Percentiles rank a stretch among this genome's conserved stretches.
Evolutionary conservation across 2,329 filamentous ascomycete species (phyloP).

Genomic region (Fusarium guadeloupense): DNA sequence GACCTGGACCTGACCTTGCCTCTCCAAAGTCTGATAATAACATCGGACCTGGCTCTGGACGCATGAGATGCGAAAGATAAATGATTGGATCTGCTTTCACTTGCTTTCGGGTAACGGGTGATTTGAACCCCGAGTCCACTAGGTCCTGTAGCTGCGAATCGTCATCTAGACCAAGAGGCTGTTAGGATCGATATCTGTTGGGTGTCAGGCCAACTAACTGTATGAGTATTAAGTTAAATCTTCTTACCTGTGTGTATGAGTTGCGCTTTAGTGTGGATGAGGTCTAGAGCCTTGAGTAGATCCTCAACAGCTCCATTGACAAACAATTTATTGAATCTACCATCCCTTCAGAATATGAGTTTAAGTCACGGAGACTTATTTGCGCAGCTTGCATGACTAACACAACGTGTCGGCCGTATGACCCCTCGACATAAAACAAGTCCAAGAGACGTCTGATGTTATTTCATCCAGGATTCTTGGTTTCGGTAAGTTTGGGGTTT

Average conservation of each 20-base stretch:
- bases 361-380: constrained; percentile 48
- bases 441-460: constrained; percentile 35
- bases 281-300: constrained; percentile 48
- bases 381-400: constrained; percentile 41
- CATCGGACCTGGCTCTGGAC: constrained; percentile 38
- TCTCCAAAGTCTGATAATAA: constrained; percentile 46
- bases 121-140: constrained; percentile 38
- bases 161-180: constrained; percentile 40
- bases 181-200: constrained; percentile 39
- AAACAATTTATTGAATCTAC: constrained; percentile 39
- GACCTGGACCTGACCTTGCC: constrained; percentile 37
- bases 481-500: not conserved
- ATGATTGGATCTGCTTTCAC: constrained; percentile 29
- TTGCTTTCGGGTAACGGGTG: constrained; percentile 37
- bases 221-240: accelerated
- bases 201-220: not conserved
- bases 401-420: constrained; percentile 32
- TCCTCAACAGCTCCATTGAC: constrained; percentile 45
- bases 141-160: constrained; percentile 33
- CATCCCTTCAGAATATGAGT: constrained; percentile 36
- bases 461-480: not conserved
- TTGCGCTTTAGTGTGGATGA: constrained; percentile 47
- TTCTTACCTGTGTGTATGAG: constrained; percentile 46
- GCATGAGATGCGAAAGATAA: constrained; percentile 41
- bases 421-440: constrained; percentile 34